phyloP scores from a whole-genome alignment of 2,329 filamentous ascomycete species.

The Davidsoniella virescens region DNA sequence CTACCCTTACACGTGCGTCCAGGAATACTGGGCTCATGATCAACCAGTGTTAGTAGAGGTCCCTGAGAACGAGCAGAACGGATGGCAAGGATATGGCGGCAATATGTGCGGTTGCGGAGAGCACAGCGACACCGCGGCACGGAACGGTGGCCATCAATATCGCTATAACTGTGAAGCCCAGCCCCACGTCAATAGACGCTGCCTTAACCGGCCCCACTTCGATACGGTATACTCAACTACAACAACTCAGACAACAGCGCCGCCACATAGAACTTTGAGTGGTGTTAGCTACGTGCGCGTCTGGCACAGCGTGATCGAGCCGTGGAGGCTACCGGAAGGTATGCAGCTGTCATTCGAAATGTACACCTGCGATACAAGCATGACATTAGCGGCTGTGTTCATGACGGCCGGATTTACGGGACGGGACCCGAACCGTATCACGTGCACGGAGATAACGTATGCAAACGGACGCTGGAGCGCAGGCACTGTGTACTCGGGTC shows the following conservation, averaged over 20 bases:
- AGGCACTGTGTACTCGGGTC: conserved; percentile 26
- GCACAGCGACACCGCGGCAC: no score
- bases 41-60: no score
- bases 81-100: no score
- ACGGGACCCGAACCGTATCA: conserved; percentile 33
- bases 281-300: not conserved
- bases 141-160: no score
- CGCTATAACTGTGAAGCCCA: no score
- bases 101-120: no score
- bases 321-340: conserved; percentile 34
- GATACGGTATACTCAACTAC: conserved; percentile 16
- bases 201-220: no score
- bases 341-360: conserved; percentile 30
- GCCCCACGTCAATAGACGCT: no score
- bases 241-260: conserved; percentile 16
- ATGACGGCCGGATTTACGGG: conserved; percentile 42
- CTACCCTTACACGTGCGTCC: no score
- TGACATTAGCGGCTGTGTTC: conserved; percentile 39
- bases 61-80: no score
- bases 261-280: no score
- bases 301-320: conserved; percentile 16
- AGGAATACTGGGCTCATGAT: no score
- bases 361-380: conserved; percentile 35
- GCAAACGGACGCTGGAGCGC: conserved; percentile 40
- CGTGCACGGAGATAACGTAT: conserved; percentile 38